Conservation (phyloP, 345 rosid species). For the Murraya paniculata region DNA sequence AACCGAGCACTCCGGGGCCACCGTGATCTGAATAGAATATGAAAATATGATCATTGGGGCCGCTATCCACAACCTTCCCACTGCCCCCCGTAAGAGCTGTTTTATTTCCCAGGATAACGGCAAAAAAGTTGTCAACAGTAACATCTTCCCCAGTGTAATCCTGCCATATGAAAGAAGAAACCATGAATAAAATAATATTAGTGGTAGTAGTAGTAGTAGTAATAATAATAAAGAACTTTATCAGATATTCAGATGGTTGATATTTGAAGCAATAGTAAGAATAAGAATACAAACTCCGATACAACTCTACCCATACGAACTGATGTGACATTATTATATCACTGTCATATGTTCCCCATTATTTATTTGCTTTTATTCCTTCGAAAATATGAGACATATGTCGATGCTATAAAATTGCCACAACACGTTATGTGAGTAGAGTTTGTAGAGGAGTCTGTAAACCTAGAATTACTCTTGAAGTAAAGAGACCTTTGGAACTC, state of each 20-base stretch:
- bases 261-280: background rate
- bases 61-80: constrained; percentile 88
- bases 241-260: background rate
- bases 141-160: constrained; percentile 88
- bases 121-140: constrained; percentile 68
- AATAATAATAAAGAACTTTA: background rate
- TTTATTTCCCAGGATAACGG: constrained; percentile 83
- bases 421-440: background rate
- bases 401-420: background rate
- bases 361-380: background rate
- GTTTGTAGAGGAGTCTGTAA: background rate
- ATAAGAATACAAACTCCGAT: background rate
- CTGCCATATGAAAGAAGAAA: constrained; percentile 36
- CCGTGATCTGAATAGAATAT: constrained; percentile 86
- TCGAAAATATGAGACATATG: background rate
- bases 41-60: constrained; percentile 92
- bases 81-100: constrained; percentile 81
- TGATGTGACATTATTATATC: background rate
- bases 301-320: background rate
- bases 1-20: constrained; percentile 94
- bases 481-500: constrained; percentile 80
- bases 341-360: background rate
- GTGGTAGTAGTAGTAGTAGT: too few species aligned
- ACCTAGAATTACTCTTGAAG: background rate
- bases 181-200: background rate